Evolutionary conservation across 2,329 filamentous ascomycete species (phyloP).

Genomic region (Penicillium freii): DNA sequence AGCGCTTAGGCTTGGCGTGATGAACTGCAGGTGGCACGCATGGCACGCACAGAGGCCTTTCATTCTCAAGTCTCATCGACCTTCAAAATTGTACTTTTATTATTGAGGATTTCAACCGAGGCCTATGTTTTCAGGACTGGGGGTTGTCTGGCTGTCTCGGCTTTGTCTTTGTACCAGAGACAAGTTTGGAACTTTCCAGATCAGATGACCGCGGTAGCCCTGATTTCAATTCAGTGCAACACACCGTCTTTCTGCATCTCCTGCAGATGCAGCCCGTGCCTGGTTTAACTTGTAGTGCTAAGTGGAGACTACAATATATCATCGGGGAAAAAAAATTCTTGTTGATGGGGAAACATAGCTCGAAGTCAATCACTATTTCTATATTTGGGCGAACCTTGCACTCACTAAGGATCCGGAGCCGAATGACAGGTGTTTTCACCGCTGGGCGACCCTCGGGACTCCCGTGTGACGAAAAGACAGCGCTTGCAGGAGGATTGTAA

Average conservation of each 20-base stretch:
- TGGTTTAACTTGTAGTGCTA: constrained; percentile 3
- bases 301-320: constrained; percentile 6
- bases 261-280: background rate
- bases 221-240: constrained; percentile 5
- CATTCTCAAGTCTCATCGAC: constrained; percentile 11
- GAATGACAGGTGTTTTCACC: constrained; percentile 2
- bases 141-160: background rate
- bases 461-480: constrained; percentile 26
- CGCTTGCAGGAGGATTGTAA: constrained; percentile 32
- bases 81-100: constrained; percentile 11
- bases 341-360: constrained; percentile 1
- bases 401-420: background rate
- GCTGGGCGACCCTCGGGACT: background rate
- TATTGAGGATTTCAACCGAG: background rate
- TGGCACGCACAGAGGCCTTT: constrained; percentile 15
- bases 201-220: constrained; percentile 17
- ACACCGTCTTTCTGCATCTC: constrained; percentile 4
- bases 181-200: constrained; percentile 14
- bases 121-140: background rate
- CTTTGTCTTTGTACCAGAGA: constrained; percentile 15
- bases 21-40: constrained; percentile 19
- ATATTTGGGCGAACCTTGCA: constrained; percentile 5
- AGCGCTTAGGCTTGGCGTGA: constrained; percentile 21
- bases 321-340: background rate
- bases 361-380: constrained; percentile 6